These are phyloP conservation scores for Geotrichum candidum DNA, from an alignment of 1,139 yeast species.

Conservation along the genomic window DNA sequence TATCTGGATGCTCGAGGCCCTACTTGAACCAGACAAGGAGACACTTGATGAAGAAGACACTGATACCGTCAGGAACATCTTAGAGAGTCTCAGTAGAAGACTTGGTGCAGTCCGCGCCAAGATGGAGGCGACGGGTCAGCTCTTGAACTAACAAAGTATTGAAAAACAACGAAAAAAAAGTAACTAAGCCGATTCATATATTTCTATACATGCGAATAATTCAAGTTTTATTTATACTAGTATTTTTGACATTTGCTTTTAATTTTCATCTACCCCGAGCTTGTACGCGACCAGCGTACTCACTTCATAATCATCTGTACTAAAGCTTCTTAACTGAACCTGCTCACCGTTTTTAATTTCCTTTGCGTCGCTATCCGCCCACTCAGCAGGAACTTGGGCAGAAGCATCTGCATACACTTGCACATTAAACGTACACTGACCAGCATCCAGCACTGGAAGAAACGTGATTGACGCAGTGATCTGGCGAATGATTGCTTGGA, in stretches of 20 bases:
- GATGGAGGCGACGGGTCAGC: slow-evolving; percentile 19
- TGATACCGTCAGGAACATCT: slow-evolving; percentile 63
- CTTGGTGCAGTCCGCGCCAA: slow-evolving; percentile 27
- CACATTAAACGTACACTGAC: slow-evolving; percentile 76
- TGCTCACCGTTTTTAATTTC: slow-evolving; percentile 54
- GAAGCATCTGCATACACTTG: slow-evolving; percentile 76
- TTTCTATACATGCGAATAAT: not conserved
- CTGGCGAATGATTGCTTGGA: slow-evolving; percentile 81
- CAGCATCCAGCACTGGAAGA: slow-evolving; percentile 59
- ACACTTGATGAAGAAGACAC: slow-evolving; percentile 64
- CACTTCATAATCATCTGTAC: slow-evolving; percentile 64
- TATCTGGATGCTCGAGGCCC: slow-evolving; percentile 90
- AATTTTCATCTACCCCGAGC: slow-evolving; percentile 22
- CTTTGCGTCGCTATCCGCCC: slow-evolving; percentile 75
- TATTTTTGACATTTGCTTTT: not conserved
- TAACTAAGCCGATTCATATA: not conserved
- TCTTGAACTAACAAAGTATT: slow-evolving; percentile 1
- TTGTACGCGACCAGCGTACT: slow-evolving; percentile 75
- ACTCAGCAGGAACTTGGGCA: slow-evolving; percentile 69
- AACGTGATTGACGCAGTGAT: slow-evolving; percentile 85
- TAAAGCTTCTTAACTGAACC: slow-evolving; percentile 65
- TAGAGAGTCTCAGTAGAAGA: slow-evolving; percentile 32
- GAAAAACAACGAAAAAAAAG: not conserved
- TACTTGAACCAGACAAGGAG: slow-evolving; percentile 44
- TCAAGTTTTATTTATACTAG: not conserved